Conservation (phyloP, 805 yeast genomes). For the Schwanniomyces pseudopolymorphus region DNA sequence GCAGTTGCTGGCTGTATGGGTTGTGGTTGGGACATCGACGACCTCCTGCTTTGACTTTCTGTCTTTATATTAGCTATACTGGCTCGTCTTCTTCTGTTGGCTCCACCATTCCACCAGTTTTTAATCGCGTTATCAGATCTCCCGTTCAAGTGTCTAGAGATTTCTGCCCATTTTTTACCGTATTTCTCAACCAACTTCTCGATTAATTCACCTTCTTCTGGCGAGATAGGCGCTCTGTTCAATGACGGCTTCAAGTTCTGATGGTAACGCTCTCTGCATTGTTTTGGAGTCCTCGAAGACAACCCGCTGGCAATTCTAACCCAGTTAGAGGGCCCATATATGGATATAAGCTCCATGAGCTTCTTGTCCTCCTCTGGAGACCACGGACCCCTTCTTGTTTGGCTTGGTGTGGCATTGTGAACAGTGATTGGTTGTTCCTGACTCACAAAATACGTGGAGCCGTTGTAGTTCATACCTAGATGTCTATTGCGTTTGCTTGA, state of each 20-base stretch:
- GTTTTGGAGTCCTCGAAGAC: slow-evolving; percentile 83
- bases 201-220: slow-evolving; percentile 79
- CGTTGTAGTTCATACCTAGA: not conserved
- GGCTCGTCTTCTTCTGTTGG: slow-evolving; percentile 71
- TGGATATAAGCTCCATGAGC: slow-evolving; percentile 64
- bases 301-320: slow-evolving; percentile 75
- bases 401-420: slow-evolving; percentile 10
- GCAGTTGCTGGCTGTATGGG: not conserved
- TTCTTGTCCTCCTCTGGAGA: slow-evolving; percentile 78
- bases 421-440: slow-evolving; percentile 7
- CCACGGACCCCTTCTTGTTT: slow-evolving; percentile 79
- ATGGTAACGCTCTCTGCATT: slow-evolving; percentile 87
- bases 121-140: slow-evolving; percentile 88
- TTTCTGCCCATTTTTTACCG: slow-evolving; percentile 94
- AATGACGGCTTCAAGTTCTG: slow-evolving; percentile 86
- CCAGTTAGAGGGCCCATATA: slow-evolving; percentile 85
- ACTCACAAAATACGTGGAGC: not conserved
- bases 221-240: slow-evolving; percentile 78
- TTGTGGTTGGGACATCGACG: not conserved
- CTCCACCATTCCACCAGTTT: slow-evolving; percentile 97
- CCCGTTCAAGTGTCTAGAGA: slow-evolving; percentile 83
- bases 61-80: slow-evolving; percentile 9
- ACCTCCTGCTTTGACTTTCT: not conserved
- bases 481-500: not conserved
- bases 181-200: slow-evolving; percentile 75